These are phyloP conservation scores for Gossypium rotundifolium DNA, from an alignment of 345 rosid species.

Conservation along the genomic window DNA sequence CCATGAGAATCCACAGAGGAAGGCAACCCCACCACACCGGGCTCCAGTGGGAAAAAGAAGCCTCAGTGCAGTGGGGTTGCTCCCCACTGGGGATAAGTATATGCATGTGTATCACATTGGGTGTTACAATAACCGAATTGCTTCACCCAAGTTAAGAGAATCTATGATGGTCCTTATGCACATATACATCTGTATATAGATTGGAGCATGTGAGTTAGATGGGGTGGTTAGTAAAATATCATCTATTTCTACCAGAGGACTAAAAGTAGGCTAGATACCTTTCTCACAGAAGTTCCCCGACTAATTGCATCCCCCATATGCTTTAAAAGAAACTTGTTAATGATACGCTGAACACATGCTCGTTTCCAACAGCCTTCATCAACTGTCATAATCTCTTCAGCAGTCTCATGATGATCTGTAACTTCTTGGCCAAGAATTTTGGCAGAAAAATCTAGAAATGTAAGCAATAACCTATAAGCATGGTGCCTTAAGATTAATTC, in stretches of 20 bases:
- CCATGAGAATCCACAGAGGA: neutral
- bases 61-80: neutral
- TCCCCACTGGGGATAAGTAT: neutral
- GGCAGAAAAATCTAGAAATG: conserved; percentile 68
- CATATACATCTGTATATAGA: neutral
- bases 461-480: conserved; percentile 61
- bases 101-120: neutral
- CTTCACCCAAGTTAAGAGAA: neutral
- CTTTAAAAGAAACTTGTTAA: conserved; percentile 62
- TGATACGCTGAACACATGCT: conserved; percentile 32
- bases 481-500: conserved; percentile 65
- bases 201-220: neutral
- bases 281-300: conserved; percentile 45
- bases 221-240: neutral
- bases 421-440: conserved; percentile 35
- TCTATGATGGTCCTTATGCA: neutral
- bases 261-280: conserved; percentile 37
- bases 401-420: conserved; percentile 18
- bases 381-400: conserved; percentile 26
- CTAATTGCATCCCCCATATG: conserved; percentile 63
- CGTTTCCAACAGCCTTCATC: conserved; percentile 51
- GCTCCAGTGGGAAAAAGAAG: neutral
- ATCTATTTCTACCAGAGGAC: neutral
- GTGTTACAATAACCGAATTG: neutral
- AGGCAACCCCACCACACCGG: neutral